These are phyloP conservation scores for Westerdykella ornata DNA, from an alignment of 2,329 filamentous ascomycete genomes.

Conservation along the genomic window DNA sequence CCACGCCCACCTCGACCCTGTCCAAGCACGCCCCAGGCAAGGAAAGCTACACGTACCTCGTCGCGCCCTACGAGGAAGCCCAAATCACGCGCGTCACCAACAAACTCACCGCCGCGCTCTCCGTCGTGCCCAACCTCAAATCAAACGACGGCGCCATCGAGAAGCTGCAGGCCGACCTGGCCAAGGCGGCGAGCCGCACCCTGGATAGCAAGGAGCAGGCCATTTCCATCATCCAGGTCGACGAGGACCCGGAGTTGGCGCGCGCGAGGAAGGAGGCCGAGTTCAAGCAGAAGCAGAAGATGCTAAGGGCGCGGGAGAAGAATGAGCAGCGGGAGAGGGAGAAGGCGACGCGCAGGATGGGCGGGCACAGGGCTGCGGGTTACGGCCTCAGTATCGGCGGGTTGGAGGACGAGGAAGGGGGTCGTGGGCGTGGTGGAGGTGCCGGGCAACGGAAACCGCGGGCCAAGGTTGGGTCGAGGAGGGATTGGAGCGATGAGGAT, in stretches of 20 bases:
- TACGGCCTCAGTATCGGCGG: conserved; percentile 60
- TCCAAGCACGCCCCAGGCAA: conserved; percentile 49
- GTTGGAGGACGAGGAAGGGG: conserved; percentile 56
- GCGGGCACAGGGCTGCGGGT: conserved; percentile 48
- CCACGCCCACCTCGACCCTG: conserved; percentile 41
- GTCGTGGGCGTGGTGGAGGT: conserved; percentile 12
- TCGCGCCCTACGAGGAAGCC: conserved; percentile 61
- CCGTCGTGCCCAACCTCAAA: conserved; percentile 59
- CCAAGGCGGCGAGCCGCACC: conserved; percentile 52
- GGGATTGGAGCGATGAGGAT: conserved; percentile 63
- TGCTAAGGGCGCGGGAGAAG: conserved; percentile 58
- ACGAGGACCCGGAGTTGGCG: conserved; percentile 67
- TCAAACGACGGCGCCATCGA: conserved; percentile 66
- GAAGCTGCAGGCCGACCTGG: conserved; percentile 60
- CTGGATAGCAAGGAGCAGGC: conserved; percentile 43
- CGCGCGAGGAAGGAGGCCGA: conserved; percentile 66
- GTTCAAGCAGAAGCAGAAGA: conserved; percentile 64
- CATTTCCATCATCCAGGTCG: conserved; percentile 61
- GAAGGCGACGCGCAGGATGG: conserved; percentile 44
- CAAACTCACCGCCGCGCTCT: conserved; percentile 67
- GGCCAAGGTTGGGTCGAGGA: conserved; percentile 36
- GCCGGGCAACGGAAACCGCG: conserved; percentile 23
- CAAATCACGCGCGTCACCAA: conserved; percentile 66
- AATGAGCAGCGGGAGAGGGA: conserved; percentile 59
- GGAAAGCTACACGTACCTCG: conserved; percentile 70